Evolutionary conservation across 495 filamentous ascomycete species (phyloP), one percentile per base, ranked within the genome.

Genomic region (Symbiotaphrina buchneri): DNA sequence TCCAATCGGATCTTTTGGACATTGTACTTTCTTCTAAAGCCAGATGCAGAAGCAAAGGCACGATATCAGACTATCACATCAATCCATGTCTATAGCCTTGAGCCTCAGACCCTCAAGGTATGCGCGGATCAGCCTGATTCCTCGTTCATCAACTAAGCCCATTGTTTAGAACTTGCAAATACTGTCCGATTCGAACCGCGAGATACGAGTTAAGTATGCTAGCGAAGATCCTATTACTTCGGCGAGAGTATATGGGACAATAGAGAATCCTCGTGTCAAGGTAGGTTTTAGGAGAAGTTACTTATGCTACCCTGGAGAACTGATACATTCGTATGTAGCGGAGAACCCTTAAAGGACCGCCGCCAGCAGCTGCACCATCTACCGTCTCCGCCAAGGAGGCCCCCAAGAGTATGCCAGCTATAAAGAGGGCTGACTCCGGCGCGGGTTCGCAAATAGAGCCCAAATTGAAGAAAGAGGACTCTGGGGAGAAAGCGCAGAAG

Each of bases 71-170:
- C 66, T 15, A 67, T 92, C 34, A 58, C 56, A 0, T 76, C 74
- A 3, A 71, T 92, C 32, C 80, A 93, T 43, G 52, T 95, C 28
- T 95, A 95, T 50, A 92, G 82, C 44, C 39, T 95, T 24, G 74
- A 74, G 21, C 65, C 77, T 1, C 59, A 67, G 18, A 56, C 65
- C 2, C 49, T 82, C 6, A 72, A 79, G 48, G 79, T 61, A 43
- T 15, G 36, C n/a, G n/a, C n/a, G n/a, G n/a, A n/a, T n/a, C n/a
- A n/a, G n/a, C n/a, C n/a, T n/a, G n/a, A n/a, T n/a, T n/a, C n/a
- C n/a, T n/a, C n/a, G n/a, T n/a, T n/a, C n/a, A n/a, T n/a, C n/a
- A n/a, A n/a, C n/a, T n/a, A n/a, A n/a, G n/a, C 3, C 11, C 21
- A 30, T 5, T 32, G n/a, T 28, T 10, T 28, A 64, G 57, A 70